Conservation (phyloP, 2,329 filamentous ascomycete species). For the Ophiostoma sp. region DNA sequence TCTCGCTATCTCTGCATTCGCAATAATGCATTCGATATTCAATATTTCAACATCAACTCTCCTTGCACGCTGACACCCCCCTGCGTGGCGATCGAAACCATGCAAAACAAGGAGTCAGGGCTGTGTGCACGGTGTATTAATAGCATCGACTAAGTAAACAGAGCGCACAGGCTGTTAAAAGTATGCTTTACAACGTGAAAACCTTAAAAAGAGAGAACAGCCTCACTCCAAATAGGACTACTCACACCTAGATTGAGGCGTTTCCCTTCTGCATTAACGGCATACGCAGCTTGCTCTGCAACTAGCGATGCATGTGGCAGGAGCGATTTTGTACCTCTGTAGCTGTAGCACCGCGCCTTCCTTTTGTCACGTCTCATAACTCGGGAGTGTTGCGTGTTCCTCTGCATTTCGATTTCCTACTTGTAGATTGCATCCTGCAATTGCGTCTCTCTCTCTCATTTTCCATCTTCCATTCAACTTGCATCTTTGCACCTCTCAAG, state of each 20-base stretch:
- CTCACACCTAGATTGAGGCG: neutral
- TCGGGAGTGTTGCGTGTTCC: neutral
- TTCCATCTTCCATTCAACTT: neutral
- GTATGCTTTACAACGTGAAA: too few relatives aligned
- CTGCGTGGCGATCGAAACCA: conserved; percentile 6
- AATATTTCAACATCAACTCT: neutral
- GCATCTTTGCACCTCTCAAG: neutral
- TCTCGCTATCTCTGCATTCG: neutral
- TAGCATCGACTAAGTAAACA: neutral
- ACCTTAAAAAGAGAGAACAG: neutral
- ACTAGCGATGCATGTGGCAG: neutral
- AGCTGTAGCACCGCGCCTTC: neutral
- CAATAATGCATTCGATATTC: neutral
- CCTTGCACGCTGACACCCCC: neutral
- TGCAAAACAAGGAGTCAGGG: conserved; percentile 13
- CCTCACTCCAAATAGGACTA: neutral
- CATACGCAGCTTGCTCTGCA: neutral
- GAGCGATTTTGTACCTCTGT: neutral
- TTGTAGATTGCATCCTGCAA: neutral
- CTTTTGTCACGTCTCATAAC: neutral
- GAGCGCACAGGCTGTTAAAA: too few relatives aligned
- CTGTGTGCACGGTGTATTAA: neutral
- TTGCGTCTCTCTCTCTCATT: neutral
- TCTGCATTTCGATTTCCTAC: neutral
- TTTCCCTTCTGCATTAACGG: neutral